Conservation (phyloP, 495 filamentous ascomycete species). For the Aspergillus conjunctus region DNA sequence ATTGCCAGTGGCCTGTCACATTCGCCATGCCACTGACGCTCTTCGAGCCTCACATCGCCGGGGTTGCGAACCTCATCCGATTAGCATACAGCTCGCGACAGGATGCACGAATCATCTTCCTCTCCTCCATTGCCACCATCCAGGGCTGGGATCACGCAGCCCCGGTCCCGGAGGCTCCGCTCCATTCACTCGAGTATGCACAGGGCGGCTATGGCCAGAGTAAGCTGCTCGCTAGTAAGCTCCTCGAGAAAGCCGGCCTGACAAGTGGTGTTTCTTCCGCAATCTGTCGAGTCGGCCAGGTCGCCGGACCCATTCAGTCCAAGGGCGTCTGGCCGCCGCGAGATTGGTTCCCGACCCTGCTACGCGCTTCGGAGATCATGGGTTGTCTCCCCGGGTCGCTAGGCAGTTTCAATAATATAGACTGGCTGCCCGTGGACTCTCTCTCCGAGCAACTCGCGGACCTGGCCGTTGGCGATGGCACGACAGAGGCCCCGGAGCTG, state of each 20-base stretch:
- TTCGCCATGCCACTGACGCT: slow-evolving; percentile 56
- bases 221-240: slow-evolving; percentile 52
- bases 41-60: slow-evolving; percentile 55
- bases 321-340: slow-evolving; percentile 54
- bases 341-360: slow-evolving; percentile 56
- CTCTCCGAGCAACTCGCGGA: slow-evolving; percentile 39
- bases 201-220: slow-evolving; percentile 53
- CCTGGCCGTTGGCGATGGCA: slow-evolving; percentile 15
- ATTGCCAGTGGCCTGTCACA: slow-evolving; percentile 63
- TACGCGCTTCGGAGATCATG: slow-evolving; percentile 31
- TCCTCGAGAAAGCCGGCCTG: slow-evolving; percentile 48
- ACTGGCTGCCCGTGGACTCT: slow-evolving; percentile 48
- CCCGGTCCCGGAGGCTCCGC: slow-evolving; percentile 45
- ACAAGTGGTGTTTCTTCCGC: slow-evolving; percentile 37
- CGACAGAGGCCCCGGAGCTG: background rate
- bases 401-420: background rate
- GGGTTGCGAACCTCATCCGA: slow-evolving; percentile 51
- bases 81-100: slow-evolving; percentile 44
- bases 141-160: slow-evolving; percentile 35
- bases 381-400: slow-evolving; percentile 10
- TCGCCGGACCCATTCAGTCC: slow-evolving; percentile 46
- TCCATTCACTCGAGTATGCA: slow-evolving; percentile 43
- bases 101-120: slow-evolving; percentile 50
- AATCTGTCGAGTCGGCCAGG: slow-evolving; percentile 57
- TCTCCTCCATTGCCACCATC: slow-evolving; percentile 52